Percentiles rank a stretch among this genome's conserved stretches.
Conservation (phyloP, 2,329 filamentous ascomycete species). For the Pezicula neosporulosa region DNA sequence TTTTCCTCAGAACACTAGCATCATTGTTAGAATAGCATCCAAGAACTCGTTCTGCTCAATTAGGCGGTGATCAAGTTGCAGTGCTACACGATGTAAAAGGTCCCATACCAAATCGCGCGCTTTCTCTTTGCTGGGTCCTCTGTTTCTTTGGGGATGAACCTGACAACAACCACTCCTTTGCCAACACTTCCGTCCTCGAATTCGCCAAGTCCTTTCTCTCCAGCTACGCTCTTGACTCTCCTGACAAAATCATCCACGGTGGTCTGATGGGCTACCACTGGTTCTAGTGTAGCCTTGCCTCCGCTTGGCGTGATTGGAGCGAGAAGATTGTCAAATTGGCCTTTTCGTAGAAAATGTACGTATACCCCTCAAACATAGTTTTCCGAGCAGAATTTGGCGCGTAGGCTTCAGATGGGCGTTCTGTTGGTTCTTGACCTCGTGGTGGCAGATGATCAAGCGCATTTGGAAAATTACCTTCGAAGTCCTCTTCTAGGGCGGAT, state of each 20-base stretch:
- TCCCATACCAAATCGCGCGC: constrained; percentile 60
- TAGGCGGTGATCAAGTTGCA: constrained; percentile 73
- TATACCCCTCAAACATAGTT: constrained; percentile 80
- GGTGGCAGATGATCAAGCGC: constrained; percentile 69
- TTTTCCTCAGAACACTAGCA: constrained; percentile 65
- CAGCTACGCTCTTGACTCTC: constrained; percentile 71
- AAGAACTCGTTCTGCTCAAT: constrained; percentile 90
- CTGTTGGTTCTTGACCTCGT: constrained; percentile 69
- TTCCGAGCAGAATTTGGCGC: constrained; percentile 62
- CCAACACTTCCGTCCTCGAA: constrained; percentile 62
- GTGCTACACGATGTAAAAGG: constrained; percentile 66
- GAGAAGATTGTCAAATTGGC: constrained; percentile 73
- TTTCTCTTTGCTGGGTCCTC: constrained; percentile 44
- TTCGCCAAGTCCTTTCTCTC: constrained; percentile 66
- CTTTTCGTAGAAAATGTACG: constrained; percentile 80
- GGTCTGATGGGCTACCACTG: constrained; percentile 60
- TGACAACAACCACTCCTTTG: constrained; percentile 75
- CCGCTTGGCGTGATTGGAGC: constrained; percentile 73
- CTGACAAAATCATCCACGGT: constrained; percentile 71
- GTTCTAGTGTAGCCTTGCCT: constrained; percentile 74
- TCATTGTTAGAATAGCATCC: constrained; percentile 85
- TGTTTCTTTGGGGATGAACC: constrained; percentile 45
- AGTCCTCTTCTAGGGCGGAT: constrained; percentile 72
- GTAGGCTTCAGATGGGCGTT: constrained; percentile 66
- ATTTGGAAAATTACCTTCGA: constrained; percentile 75